Base-by-base conservation (phyloP, 2,329 filamentous ascomycete species). In the Aspergillus pseudonomiae region DNA sequence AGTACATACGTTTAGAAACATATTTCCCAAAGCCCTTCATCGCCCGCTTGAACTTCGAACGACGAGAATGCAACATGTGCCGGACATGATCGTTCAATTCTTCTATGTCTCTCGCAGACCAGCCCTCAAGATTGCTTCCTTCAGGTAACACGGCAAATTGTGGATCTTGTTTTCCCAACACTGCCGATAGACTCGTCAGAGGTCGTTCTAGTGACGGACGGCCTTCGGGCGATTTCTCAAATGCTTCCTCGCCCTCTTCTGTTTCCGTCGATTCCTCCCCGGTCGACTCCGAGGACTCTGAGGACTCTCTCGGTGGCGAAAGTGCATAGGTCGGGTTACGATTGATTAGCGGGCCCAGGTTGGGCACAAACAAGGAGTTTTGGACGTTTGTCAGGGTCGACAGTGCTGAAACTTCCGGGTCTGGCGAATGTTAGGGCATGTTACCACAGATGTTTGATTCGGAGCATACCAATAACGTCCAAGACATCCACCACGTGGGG, bases 381-480 rank as follows among this genome's bases (percentile, higher is more conserved):
- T 96, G 92, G 24, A 96, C 89, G 71, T 96, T 96, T 50, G 91
- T 96, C 11, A 96, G 85, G 16, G 92, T 94, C 0, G 91, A 92
- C 4, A 96, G 81, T 0, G 92, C 92, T 41, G 91, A 88, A 4
- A 96, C 89, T 79, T 96, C 91, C 48, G 92, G 92, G 71, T 96
- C 92, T 93, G 67, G 52, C 10, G 26, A 4, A 6, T 32, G 41
- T 32, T 57, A 41, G 59, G 30, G 21, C 19, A 56, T 28, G 21
- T 11, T 12, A 50, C 41, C 14, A 62, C 39, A 14, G 16, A 12
- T 24, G 50, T 43, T 19, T 19, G 21, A 4, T 53, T n/a, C 26
- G 39, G 30, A 59, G 77, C 85, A 64, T 81, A 90, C 88, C 88
- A 67, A 92, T 82, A 36, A 90, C 85, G 77, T 91, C 89, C 57